Conservation (phyloP, 495 filamentous ascomycete genomes). For the Daldinia concentrica region DNA sequence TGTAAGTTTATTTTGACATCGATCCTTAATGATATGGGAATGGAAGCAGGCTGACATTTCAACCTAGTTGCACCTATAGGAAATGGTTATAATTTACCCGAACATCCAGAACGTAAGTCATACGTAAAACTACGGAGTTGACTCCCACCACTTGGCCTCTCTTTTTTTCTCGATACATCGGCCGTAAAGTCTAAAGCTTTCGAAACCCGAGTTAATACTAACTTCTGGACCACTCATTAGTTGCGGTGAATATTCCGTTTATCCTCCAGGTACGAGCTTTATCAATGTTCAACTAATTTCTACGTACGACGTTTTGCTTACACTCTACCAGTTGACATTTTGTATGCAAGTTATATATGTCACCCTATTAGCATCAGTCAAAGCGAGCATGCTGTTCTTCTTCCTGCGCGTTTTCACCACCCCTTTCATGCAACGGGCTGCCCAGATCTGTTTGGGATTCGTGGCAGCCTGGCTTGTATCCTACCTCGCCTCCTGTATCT, state of each 20-base stretch:
- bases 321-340: slow-evolving; percentile 20
- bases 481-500: slow-evolving; percentile 42
- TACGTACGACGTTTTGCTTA: background rate
- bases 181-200: background rate
- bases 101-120: slow-evolving; percentile 19
- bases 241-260: slow-evolving; percentile 28
- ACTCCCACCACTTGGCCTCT: no score
- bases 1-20: slow-evolving; percentile 16
- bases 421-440: slow-evolving; percentile 42
- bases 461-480: slow-evolving; percentile 42
- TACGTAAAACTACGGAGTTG: background rate
- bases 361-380: slow-evolving; percentile 35
- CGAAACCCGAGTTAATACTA: background rate
- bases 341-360: slow-evolving; percentile 42
- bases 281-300: background rate
- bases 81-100: slow-evolving; percentile 19
- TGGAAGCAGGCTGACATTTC: background rate
- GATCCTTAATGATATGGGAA: background rate
- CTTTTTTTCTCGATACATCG: background rate
- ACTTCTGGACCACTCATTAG: background rate
- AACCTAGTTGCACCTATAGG: slow-evolving; percentile 27
- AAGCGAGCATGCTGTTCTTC: slow-evolving; percentile 44
- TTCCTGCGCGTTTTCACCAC: slow-evolving; percentile 46
- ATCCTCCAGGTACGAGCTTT: slow-evolving; percentile 32
- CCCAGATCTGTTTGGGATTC: slow-evolving; percentile 42